Base-by-base conservation (phyloP, 768 basidiomycete species). In the Pholiota conissans region DNA sequence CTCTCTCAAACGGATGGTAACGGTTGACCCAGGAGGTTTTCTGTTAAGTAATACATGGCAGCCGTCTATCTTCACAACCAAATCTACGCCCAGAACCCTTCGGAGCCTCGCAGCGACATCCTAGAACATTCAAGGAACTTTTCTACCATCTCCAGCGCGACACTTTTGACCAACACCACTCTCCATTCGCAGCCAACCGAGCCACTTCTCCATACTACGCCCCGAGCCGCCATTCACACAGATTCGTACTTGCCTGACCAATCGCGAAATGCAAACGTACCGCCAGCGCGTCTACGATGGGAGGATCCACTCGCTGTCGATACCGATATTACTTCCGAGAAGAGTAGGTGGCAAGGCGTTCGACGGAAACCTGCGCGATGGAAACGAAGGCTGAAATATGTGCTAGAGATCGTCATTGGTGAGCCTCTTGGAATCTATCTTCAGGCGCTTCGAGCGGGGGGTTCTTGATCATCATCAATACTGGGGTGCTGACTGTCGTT, bases 21-120 rank as follows among this genome's bases (percentile, higher is more conserved):
- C 59, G 42, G 50, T 40, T 49, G 48, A 29, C 52, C 37, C 62
- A 54, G 56, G 52, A 52, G 57, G 56, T 61, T 49, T 50, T 39
- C 62, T 67, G 42, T 45, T 64, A 55, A 39, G n/a, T 26, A 54
- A n/a, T 54, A 20, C 16, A 89, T 89, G 87, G 80, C 84, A 55
- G 83, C 82, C 51, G 68, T 85, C 51, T 79, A 81, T 67, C 77
- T 85, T 50, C 85, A 86, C 69, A 79, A 84, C 63, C 74, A 79
- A 29, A 65, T 84, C 54, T 80, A 81, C 68, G 60, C 75, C 47
- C 69, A 73, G 29, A 77, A 78, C 39, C 52, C 66, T 16, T 53
- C 67, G 45, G 67, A 68, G 37, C 42, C 61, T 16, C 51, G 63
- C n/a, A n/a, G n/a, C 24, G 62, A 60, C 30, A 73, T 74, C 57